Base-by-base conservation (phyloP, 2,329 filamentous ascomycete genomes). In the Neophaeococcomyces aloes region DNA sequence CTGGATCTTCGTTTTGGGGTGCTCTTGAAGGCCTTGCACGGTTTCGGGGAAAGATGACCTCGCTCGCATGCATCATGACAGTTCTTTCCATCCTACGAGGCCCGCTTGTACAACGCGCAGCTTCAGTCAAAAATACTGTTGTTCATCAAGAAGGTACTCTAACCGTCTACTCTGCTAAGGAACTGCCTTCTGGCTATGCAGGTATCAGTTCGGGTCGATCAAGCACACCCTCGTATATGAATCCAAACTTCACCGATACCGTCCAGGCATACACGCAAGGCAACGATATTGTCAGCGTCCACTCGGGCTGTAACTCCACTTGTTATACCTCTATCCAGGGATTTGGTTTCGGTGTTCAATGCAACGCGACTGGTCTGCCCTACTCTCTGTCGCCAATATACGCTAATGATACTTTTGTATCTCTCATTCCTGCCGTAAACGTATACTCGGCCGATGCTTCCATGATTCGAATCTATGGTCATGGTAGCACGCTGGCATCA, bases 61-160 rank as follows among this genome's bases (percentile, higher is more conserved):
- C 44, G 10, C n/a, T 47, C 4, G 46, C 44, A n/a, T 35, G 34
- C 17, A 42, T 48, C 13, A 17, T 48, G 13, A 34, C 44, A 5
- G 23, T 43, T n/a, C 13, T 48, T 14, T 30, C 19, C 8, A 29
- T 32, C 11, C 30, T 48, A 17, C 42, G 42, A 23, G 46, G 46
- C 7, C 46, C 46, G n/a, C 31, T 48, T 10, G 11, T 48, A 13
- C 46, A 48, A 30, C 44, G 46, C 8, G 46, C 46, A 29, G n/a
- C 35, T 27, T 27, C 23, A 27, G 23, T 27, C 23, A 27, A 10
- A 27, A 27, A 27, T 10, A 27, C 10, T 27, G 10, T 27, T 27
- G 23, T 10, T 27, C 23, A 27, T 27, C 23, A 27, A 27, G 23
- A 25, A 17, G 17, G 31, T 13, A 14, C 5, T 7, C 31, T 14